Conservation (phyloP, 2,329 filamentous ascomycete species). For the Sporothrix sp. region DNA sequence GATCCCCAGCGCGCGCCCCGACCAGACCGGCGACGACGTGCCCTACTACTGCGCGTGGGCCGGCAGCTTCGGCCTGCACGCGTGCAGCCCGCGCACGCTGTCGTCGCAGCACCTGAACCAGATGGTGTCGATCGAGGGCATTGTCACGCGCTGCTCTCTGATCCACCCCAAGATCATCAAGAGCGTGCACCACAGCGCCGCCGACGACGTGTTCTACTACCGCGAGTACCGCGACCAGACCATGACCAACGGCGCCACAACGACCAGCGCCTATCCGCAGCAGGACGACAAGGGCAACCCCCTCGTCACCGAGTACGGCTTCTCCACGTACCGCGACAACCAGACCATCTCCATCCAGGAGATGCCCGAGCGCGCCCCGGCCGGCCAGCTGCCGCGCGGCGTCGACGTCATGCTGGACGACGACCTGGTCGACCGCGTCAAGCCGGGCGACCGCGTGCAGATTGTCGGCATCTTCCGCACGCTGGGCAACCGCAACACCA, state of each 20-base stretch:
- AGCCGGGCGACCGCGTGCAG: conserved; percentile 92
- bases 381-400: conserved; percentile 86
- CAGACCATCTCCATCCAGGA: conserved; percentile 98
- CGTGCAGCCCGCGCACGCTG: conserved; percentile 88
- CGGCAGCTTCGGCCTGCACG: conserved; percentile 88
- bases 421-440: conserved; percentile 87
- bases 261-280: conserved; percentile 85
- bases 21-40: conserved; percentile 67
- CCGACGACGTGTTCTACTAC: conserved; percentile 74
- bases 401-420: conserved; percentile 97
- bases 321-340: conserved; percentile 91
- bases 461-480: conserved; percentile 94
- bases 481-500: conserved; percentile 86
- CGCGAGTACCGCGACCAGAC: conserved; percentile 93
- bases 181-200: conserved; percentile 93
- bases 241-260: conserved; percentile 86
- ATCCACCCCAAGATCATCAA: conserved; percentile 96
- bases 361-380: conserved; percentile 94
- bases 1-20: conserved; percentile 62
- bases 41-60: conserved; percentile 96
- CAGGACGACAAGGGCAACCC: conserved; percentile 91
- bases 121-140: conserved; percentile 96
- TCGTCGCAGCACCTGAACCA: conserved; percentile 84
- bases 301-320: conserved; percentile 88
- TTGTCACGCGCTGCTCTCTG: conserved; percentile 90